These are phyloP conservation scores for Hevea brasiliensis DNA, from an alignment of 345 rosid species.

Conservation along the genomic window DNA sequence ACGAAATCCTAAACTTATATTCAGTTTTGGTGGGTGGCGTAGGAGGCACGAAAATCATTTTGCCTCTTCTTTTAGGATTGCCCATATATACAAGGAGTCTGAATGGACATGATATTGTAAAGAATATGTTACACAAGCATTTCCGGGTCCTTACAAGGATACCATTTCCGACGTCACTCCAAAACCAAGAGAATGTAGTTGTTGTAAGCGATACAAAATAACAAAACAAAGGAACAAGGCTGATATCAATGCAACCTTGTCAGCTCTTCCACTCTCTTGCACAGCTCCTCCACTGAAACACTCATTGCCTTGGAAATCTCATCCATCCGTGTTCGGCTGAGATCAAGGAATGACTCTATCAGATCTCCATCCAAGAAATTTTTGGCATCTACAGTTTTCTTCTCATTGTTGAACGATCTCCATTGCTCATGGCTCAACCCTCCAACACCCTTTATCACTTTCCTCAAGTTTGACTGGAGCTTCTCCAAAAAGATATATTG, in stretches of 20 bases:
- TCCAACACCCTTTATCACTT: constrained; percentile 93
- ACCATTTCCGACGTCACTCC: neutral
- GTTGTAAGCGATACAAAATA: neutral
- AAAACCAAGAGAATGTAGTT: neutral
- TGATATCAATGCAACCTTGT: constrained; percentile 70
- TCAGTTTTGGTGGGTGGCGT: too few relatives aligned
- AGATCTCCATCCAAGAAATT: constrained; percentile 84
- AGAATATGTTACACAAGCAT: neutral
- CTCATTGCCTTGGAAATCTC: constrained; percentile 64
- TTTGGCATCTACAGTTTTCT: constrained; percentile 74
- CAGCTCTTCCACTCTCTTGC: constrained; percentile 84
- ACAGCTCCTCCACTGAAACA: constrained; percentile 79
- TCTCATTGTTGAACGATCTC: constrained; percentile 89
- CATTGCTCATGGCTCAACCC: constrained; percentile 92
- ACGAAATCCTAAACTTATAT: too few relatives aligned
- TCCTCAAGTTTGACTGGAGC: constrained; percentile 72
- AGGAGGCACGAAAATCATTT: too few relatives aligned
- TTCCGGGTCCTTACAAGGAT: neutral
- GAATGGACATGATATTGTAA: too few relatives aligned
- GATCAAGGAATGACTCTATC: constrained; percentile 80
- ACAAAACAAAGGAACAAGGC: neutral
- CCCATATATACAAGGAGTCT: too few relatives aligned
- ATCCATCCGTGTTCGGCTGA: constrained; percentile 69
- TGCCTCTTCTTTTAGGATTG: too few relatives aligned
- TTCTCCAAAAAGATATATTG: constrained; percentile 75